These are phyloP conservation scores for Phytophthora podocarpi DNA, from an alignment of 352 stramenopile genomes.

Conservation along the genomic window DNA sequence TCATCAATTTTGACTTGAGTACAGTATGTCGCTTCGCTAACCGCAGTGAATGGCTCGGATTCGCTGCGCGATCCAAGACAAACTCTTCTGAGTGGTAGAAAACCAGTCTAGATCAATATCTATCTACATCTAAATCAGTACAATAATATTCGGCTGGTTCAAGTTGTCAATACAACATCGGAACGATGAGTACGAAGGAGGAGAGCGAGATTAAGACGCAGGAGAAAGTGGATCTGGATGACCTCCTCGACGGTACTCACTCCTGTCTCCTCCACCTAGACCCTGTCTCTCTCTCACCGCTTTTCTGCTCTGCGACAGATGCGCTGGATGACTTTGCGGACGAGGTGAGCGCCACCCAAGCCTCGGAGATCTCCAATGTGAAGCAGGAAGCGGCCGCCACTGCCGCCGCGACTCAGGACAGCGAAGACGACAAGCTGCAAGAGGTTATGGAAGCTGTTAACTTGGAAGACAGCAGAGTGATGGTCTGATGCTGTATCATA, in stretches of 20 bases:
- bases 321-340: slow-evolving; percentile 86
- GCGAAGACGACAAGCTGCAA: slow-evolving; percentile 66
- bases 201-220: slow-evolving; percentile 30
- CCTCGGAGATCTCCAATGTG: slow-evolving; percentile 45
- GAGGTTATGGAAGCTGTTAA: slow-evolving; percentile 45
- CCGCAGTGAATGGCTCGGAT: no score
- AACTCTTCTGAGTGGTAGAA: no score
- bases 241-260: slow-evolving; percentile 72
- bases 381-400: slow-evolving; percentile 58
- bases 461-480: not conserved
- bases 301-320: slow-evolving; percentile 39
- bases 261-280: not conserved
- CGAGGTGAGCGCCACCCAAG: slow-evolving; percentile 43
- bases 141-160: not conserved
- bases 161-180: slow-evolving; percentile 10
- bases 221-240: slow-evolving; percentile 78
- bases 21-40: no score
- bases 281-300: not conserved
- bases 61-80: no score
- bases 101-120: no score
- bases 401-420: slow-evolving; percentile 45
- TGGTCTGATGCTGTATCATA: slow-evolving; percentile 14
- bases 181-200: slow-evolving; percentile 29
- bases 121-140: not conserved
- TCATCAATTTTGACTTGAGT: no score